Evolutionary conservation across 2,329 filamentous ascomycete species (phyloP).

Genomic region (Talaromyces sp.): DNA sequence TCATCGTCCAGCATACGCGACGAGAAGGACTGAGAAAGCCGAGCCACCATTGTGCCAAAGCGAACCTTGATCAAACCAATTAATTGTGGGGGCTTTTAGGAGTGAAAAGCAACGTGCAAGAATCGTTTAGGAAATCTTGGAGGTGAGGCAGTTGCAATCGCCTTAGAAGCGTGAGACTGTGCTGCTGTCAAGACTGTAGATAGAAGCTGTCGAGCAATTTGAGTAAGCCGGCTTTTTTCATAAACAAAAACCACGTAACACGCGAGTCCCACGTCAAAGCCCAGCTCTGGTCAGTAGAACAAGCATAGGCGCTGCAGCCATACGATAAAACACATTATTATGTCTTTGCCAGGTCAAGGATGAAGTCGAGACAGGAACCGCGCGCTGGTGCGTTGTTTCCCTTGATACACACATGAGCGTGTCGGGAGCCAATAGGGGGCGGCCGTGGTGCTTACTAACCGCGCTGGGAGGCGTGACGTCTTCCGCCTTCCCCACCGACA

Average conservation of each 20-base stretch:
- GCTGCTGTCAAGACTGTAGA: background rate
- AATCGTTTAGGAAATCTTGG: too few species aligned
- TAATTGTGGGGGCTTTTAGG: background rate
- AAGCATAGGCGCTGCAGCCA: background rate
- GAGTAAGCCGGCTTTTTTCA: background rate
- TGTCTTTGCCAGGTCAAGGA: background rate
- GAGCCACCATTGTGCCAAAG: background rate
- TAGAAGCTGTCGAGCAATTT: background rate
- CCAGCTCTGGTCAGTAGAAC: background rate
- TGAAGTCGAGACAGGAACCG: background rate
- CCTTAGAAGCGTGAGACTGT: background rate
- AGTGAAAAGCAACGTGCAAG: too few species aligned
- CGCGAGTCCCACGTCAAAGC: background rate
- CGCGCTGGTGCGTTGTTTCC: background rate
- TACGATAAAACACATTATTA: background rate
- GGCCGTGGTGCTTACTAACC: background rate
- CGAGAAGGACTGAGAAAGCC: slow-evolving; percentile 14
- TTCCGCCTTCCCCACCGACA: slow-evolving; percentile 1
- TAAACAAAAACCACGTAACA: background rate
- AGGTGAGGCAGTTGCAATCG: too few species aligned
- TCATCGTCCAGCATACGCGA: slow-evolving; percentile 15
- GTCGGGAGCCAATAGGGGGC: background rate
- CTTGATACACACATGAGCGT: background rate
- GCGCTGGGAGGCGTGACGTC: background rate
- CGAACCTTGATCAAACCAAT: background rate